Base-by-base conservation (phyloP, 495 filamentous ascomycete species). In the Aspergillus asperescens region DNA sequence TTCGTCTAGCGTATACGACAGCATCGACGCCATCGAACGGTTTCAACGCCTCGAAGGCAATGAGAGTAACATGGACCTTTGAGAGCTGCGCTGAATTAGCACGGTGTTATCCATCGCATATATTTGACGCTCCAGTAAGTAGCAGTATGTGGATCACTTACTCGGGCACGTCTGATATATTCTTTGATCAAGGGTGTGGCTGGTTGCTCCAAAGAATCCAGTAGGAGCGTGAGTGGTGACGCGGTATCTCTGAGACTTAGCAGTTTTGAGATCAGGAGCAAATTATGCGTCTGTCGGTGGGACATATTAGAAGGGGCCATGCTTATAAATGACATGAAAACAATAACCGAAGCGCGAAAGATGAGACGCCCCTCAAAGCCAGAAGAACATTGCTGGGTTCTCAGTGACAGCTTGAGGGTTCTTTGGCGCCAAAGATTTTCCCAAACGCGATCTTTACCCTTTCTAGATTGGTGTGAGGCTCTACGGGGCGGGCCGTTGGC, bases 181-280 rank as follows among this genome's bases (percentile, higher is more conserved):
- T 94, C 88, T 19, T 73, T 69, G 2, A 92, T 53, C 28, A 96
- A 66, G 5, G 85, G 86, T 20, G 71, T 77, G 10, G 82, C 86
- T 19, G 85, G 82, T 68, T 96, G 92, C 67, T 94, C 90, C 32
- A 96, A 67, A 13, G 80, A 87, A 70, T 96, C 92, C 48, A 93
- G 74, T 7, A 97, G 69, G 23, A 96, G 67, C 0, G 91, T 95
- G 41, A 97, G 82, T 1, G 90, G 92, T 24, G 89, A 94, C 2
- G 84, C 84, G 18, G 79, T 84, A 62, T 95, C 90, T 27, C 88
- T 75, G 12, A 87, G 69, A 57, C 81, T 84, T 45, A 97, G 76
- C 2, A 96, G 72, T 54, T 91, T 92, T 48, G 90, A 88, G 32
- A 96, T 83, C 1, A 96, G 72, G 5, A 96, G 82, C 39, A 95